Evolutionary conservation across 768 basidiomycete species (phyloP), one percentile per base, ranked within the genome.

Genomic region (Lactarius deliciosus): DNA sequence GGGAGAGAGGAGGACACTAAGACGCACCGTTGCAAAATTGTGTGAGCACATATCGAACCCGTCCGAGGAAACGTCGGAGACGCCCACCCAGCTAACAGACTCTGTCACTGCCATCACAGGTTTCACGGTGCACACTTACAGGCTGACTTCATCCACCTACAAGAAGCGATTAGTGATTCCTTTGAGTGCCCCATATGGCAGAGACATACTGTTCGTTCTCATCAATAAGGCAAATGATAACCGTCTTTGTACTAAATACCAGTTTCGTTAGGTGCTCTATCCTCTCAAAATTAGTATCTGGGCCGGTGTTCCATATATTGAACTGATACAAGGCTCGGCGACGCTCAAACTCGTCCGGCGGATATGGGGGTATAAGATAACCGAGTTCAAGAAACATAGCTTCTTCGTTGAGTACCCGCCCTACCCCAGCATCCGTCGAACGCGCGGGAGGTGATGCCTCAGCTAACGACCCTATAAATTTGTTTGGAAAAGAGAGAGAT

Each of bases 251-350:
- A 73, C 84, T 90, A 77, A 98, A 98, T 8, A 98, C 96, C 47
- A 97, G 80, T 78, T 96, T 96, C 47, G 91, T 91, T 32, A 98
- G 83, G 75, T 96, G 94, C 18, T 89, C 92, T 70, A 97, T 96
- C 20, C 96, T 86, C 76, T 97, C 95, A 74, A 98, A 97, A 74
- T 96, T 96, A 68, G 85, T 80, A 75, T 98, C 96, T 10, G 88
- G 81, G 18, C 87, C 86, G 0, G 94, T 95, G 69, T 91, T 86
- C 84, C 93, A 88, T 58, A 97, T 90, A 71, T 94, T 94, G 79
- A 93, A 96, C 88, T 90, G 92, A 78, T 96, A 92, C 71, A 98
- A 76, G 8, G 95, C 95, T 56, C 91, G 81, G 41, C 92, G 80
- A 34, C 95, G 83, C 59, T 92, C 91, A 32, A 86, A 76, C 76